These are phyloP conservation scores for Ogataea paradorogensis DNA, from an alignment of 805 yeast species.

Conservation along the genomic window DNA sequence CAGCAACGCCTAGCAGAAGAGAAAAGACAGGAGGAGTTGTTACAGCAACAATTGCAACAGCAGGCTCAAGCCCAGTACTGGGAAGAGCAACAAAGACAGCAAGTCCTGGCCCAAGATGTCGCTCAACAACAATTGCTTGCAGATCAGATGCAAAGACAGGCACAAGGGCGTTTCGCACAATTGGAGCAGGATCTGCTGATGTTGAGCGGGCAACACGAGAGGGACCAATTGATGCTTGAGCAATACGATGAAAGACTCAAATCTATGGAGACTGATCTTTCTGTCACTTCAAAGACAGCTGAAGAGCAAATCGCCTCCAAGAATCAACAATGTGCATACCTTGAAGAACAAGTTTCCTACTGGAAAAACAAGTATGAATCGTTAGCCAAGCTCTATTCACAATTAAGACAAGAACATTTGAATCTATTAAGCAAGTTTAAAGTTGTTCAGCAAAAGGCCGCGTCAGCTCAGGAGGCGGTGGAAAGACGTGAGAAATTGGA, in stretches of 20 bases:
- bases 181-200: slow-evolving; percentile 76
- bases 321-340: slow-evolving; percentile 35
- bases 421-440: slow-evolving; percentile 74
- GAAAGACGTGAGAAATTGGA: slow-evolving; percentile 79
- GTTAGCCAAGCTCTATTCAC: slow-evolving; percentile 84
- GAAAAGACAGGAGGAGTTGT: slow-evolving; percentile 61
- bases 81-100: slow-evolving; percentile 70
- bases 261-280: slow-evolving; percentile 71
- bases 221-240: slow-evolving; percentile 63
- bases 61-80: slow-evolving; percentile 69
- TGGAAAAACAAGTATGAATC: slow-evolving; percentile 90
- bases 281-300: slow-evolving; percentile 58
- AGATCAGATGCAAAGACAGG: slow-evolving; percentile 68
- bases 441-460: slow-evolving; percentile 79
- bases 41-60: slow-evolving; percentile 65
- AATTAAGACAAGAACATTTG: slow-evolving; percentile 87
- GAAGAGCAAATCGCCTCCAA: slow-evolving; percentile 71
- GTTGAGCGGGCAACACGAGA: slow-evolving; percentile 74
- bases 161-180: slow-evolving; percentile 75
- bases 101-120: slow-evolving; percentile 62
- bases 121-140: slow-evolving; percentile 69
- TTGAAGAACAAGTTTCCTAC: slow-evolving; percentile 70
- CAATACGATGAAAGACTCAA: slow-evolving; percentile 87
- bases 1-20: slow-evolving; percentile 57
- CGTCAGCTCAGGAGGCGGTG: slow-evolving; percentile 85